Evolutionary conservation across 1,284 basidiomycete genomes (phyloP).

Genomic region (Leucoagaricus sp.): DNA sequence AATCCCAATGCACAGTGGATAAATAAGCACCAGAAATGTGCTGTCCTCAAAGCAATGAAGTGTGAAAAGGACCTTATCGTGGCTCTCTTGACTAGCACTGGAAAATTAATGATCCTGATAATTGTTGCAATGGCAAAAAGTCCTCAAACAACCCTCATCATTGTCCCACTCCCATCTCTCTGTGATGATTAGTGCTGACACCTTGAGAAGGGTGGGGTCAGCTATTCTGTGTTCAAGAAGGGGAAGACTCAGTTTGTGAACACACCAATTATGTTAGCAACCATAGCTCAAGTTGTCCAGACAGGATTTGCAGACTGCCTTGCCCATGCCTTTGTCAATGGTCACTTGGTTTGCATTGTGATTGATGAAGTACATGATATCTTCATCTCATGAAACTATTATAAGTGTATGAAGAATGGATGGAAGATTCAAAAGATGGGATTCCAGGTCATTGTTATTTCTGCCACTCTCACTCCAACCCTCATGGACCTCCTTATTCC

Average conservation of each 20-base stretch:
- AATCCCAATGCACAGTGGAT: no score
- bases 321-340: background rate
- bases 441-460: background rate
- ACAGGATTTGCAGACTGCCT: background rate
- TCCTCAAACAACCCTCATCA: background rate
- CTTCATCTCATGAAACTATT: background rate
- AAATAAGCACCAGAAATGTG: no score
- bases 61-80: background rate
- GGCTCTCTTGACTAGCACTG: background rate
- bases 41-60: background rate
- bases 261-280: background rate
- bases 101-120: background rate
- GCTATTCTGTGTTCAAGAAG: background rate
- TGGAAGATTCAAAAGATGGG: background rate
- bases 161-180: background rate
- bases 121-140: background rate
- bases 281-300: background rate
- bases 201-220: background rate
- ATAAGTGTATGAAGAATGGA: background rate
- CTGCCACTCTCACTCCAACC: background rate
- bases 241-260: background rate
- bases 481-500: background rate
- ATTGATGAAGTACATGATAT: background rate
- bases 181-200: background rate
- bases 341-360: background rate